A percentile compares a stretch with the other conserved stretches of the same genome.
phyloP scores from a whole-genome alignment of 768 basidiomycete genomes.

The Termitomyces eurrhizus region DNA sequence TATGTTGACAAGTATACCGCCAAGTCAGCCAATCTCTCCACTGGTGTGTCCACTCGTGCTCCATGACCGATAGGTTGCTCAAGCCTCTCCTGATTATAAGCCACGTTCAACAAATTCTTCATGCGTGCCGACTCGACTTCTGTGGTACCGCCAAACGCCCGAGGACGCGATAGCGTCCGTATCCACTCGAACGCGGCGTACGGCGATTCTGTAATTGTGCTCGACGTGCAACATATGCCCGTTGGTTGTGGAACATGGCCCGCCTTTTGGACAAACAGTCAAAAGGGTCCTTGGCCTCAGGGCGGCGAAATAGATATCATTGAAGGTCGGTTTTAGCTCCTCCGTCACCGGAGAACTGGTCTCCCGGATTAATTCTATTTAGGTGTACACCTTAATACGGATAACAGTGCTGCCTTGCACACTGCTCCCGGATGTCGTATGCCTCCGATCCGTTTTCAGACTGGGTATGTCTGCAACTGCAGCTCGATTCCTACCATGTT shows the following conservation, averaged over 20 bases:
- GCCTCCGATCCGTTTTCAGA: constrained; percentile 34
- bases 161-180: constrained; percentile 56
- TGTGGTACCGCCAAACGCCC: constrained; percentile 29
- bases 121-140: constrained; percentile 52
- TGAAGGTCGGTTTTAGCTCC: constrained; percentile 35
- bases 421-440: constrained; percentile 48
- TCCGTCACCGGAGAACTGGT: not conserved
- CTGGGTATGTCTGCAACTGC: constrained; percentile 35
- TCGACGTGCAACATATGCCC: constrained; percentile 60
- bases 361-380: not conserved
- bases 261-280: constrained; percentile 57
- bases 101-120: constrained; percentile 39
- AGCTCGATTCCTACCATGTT: not conserved
- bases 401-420: constrained; percentile 53
- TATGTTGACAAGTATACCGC: constrained; percentile 47
- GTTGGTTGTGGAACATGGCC: constrained; percentile 60
- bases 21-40: constrained; percentile 38
- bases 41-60: constrained; percentile 28
- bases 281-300: constrained; percentile 50
- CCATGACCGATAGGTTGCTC: not conserved
- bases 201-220: constrained; percentile 41
- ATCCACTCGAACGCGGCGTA: constrained; percentile 45
- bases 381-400: constrained; percentile 46
- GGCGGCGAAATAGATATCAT: constrained; percentile 64
- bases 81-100: constrained; percentile 19